Base-by-base conservation (phyloP, 805 yeast species). In the Vanderwaltozyma tropicalis region DNA sequence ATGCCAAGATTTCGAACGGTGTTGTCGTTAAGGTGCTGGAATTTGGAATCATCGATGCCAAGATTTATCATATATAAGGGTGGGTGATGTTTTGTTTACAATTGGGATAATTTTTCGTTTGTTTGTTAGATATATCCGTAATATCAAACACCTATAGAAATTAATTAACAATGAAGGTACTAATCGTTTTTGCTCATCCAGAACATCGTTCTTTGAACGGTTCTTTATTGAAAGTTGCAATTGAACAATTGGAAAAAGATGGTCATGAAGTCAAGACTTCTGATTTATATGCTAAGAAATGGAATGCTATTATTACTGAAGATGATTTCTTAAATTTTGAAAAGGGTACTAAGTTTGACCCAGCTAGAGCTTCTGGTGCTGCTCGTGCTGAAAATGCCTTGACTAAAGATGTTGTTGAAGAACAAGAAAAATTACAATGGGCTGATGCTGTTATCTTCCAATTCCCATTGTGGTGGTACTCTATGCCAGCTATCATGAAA, bases 401-500 rank as follows among this genome's bases (percentile, higher is more conserved):
- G 21, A 53, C 61, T n/a, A 43, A 36, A 2, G 62, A 57, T 37
- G 60, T 56, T 14, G 28, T 43, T 18, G 42, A 27, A 4, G 61
- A 52, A 34, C 62, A 57, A 31, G 47, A 51, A 29, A 57, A 57
- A 29, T 39, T 53, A 5, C 22, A 35, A 16, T 57, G 61, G 61
- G 57, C 58, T 10, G 61, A 56, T 35, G n/a, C 40, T 7, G 41
- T 56, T 10, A 43, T 57, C 19, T 45, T 53, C 25, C 52, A 45
- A 28, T 55, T 55, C 42, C 60, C 61, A 15, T 14, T 52, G 2
- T 57, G 61, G 61, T 57, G 61, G 61, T 55, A 40, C 37, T 26
- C 42, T 5, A 44, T 56, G 54, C 61, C 58, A 12, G 58, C 60
- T n/a, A 54, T 54, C 25, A 34, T 56, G 19, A 57, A 52, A 28